Base-by-base conservation (phyloP, 208 protist genomes). In the Giardia muris region DNA sequence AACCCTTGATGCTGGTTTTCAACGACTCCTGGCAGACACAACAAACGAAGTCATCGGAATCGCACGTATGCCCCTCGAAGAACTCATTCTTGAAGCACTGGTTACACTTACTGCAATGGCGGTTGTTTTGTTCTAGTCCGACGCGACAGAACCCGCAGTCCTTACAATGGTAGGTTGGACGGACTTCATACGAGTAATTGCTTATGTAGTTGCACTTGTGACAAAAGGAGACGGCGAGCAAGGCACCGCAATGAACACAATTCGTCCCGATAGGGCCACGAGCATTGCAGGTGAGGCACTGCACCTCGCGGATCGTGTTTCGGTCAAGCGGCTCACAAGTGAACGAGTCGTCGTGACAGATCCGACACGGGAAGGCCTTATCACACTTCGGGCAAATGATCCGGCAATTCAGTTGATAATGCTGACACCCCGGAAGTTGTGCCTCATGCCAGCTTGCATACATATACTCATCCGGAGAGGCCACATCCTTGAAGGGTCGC, bases 341-440 rank as follows among this genome's bases (percentile, higher is more conserved):
- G 30, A 76, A 76, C 10, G 10, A 10, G 2, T 90, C 87, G 87
- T 90, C 45, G 45, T 90, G 87, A 45, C 87, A 90, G 87, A 90
- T 43, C 1, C 87, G 1, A 46, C 87, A 90, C 0, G 87, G 45
- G n/a, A 67, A 90, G 2, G 2, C 43, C 1, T 3, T 47, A 45
- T 3, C 48, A n/a, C 87, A 90, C n/a, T 47, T 3, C 0, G 1
- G 1, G 87, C 87, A 90, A 2, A 90, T 45, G 4, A 47, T 2
- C 2, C 4, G 1, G 10, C 10, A 2, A 2, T 3, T 45, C 1
- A 22, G 1, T 22, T 4, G 43, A 45, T 90, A 90, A 46, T 90
- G 87, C 10, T 48, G 1, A 46, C 87, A 90, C 1, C 87, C 87
- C 30, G n/a, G n/a, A 43, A 89, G 39, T 89, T n/a, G n/a, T n/a